Base-by-base conservation (phyloP, 495 filamentous ascomycete genomes). In the Hapsidospora chrysogenum region DNA sequence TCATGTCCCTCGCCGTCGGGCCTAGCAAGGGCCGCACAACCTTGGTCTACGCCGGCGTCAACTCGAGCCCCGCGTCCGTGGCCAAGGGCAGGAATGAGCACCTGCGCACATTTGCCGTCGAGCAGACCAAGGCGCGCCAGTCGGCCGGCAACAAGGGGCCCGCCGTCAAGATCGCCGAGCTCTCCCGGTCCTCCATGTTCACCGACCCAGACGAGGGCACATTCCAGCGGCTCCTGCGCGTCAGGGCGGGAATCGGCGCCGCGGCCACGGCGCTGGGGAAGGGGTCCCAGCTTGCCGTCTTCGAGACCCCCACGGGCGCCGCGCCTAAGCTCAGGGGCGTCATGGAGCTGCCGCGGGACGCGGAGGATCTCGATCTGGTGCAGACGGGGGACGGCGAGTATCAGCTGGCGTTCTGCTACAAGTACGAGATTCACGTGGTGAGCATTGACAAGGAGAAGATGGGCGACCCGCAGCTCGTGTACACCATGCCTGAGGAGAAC, bases 1-100 rank as follows among this genome's bases (percentile, higher is more conserved):
- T 92, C 43, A 86, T 78, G 38, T 80, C 78, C 26, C 63, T 96
- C 30, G 84, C 73, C 17, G 68, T 73, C 38, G 70, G 78, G 23
- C 56, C 70, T 32, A 53, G 58, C 20, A 64, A 58, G 32, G 68
- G 68, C 30, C 58, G 58, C 32, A 63, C 64, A n/a, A 60, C 76
- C 17, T 57, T 73, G 37, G 62, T 78, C n/a, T 72, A 80, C 35
- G 76, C 82, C 7, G 87, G 89, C 29, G 79, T 94, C 54, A 95
- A 95, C 53, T 92, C 84, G 36, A 78, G 78, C 31, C 61, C 71
- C 19, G 63, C 56, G 1, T 72, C 84, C 28, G 66, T 81, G 33
- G 56, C 72, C 44, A 72, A 72, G 39, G 82, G 80, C 19, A 82
- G 76, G 47, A 96, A 97, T 49, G 68, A 83, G 44, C 89, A 97